Conservation (phyloP, 805 yeast genomes). For the Kazachstania psychrophila region DNA sequence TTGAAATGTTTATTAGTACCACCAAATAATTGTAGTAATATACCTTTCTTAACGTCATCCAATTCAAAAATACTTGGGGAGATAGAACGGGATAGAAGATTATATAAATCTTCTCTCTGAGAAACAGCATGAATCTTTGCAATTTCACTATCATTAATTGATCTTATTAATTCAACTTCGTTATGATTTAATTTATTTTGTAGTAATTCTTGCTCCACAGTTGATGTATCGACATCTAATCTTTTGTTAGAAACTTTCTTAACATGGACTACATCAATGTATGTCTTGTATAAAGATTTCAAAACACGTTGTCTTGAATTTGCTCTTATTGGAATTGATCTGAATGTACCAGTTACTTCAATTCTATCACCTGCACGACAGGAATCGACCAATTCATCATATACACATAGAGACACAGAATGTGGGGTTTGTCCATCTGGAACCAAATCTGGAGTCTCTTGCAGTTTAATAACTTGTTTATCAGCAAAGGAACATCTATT, state of each 20-base stretch:
- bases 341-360: constrained; percentile 90
- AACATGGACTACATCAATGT: constrained; percentile 87
- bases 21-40: constrained; percentile 84
- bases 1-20: constrained; percentile 84
- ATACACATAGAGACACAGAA: constrained; percentile 84
- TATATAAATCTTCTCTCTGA: constrained; percentile 70
- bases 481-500: constrained; percentile 90
- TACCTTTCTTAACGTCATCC: constrained; percentile 95
- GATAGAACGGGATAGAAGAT: constrained; percentile 74
- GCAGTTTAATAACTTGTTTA: constrained; percentile 87
- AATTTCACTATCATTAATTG: constrained; percentile 60
- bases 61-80: constrained; percentile 97
- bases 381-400: constrained; percentile 90
- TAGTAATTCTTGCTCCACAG: constrained; percentile 36
- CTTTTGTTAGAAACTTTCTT: constrained; percentile 77
- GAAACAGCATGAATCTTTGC: constrained; percentile 53
- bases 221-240: constrained; percentile 69
- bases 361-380: constrained; percentile 95
- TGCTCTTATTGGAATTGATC: constrained; percentile 84
- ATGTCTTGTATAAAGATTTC: constrained; percentile 81
- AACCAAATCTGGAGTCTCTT: constrained; percentile 91
- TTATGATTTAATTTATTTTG: constrained; percentile 45
- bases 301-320: constrained; percentile 78
- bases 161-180: constrained; percentile 67
- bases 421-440: constrained; percentile 99